phyloP scores from a whole-genome alignment of 2,329 filamentous ascomycete genomes.

The Zymoseptoria crescenta region DNA sequence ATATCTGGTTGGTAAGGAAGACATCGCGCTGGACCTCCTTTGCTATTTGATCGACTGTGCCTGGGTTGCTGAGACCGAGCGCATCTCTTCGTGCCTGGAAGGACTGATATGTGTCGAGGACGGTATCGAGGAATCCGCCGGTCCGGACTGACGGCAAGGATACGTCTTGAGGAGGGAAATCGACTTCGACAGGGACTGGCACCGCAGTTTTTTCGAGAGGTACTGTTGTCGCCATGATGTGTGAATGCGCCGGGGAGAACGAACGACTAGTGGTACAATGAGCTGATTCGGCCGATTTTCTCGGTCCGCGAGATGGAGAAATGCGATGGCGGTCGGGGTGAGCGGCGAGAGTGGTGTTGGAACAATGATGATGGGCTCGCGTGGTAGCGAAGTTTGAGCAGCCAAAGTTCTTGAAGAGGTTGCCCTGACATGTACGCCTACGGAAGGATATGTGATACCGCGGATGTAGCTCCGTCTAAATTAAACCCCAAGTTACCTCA shows the following conservation, averaged over 20 bases:
- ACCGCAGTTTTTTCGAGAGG: conserved; percentile 23
- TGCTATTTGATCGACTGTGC: conserved; percentile 80
- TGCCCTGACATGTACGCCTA: not conserved
- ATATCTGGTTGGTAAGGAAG: conserved; percentile 92
- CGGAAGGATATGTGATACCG: not conserved
- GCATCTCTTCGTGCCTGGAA: conserved; percentile 82
- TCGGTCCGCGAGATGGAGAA: not conserved
- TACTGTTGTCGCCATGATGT: conserved; percentile 12
- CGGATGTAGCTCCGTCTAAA: not conserved
- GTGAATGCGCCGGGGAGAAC: not conserved
- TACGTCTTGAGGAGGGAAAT: conserved; percentile 14
- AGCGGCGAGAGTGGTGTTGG: not conserved
- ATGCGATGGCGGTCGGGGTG: not conserved
- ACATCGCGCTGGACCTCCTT: conserved; percentile 95
- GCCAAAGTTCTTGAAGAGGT: not conserved
- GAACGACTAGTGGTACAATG: not conserved
- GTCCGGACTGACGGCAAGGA: conserved; percentile 19
- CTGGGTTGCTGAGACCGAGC: conserved; percentile 84
- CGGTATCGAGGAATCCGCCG: conserved; percentile 24
- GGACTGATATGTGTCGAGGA: conserved; percentile 62
- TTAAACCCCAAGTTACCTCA: not conserved
- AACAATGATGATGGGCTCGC: not conserved
- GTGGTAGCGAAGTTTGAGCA: not conserved
- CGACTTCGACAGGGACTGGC: conserved; percentile 15
- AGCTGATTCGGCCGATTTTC: not conserved